Base-by-base conservation (phyloP, 805 yeast species). In the Barnettozyma populi region DNA sequence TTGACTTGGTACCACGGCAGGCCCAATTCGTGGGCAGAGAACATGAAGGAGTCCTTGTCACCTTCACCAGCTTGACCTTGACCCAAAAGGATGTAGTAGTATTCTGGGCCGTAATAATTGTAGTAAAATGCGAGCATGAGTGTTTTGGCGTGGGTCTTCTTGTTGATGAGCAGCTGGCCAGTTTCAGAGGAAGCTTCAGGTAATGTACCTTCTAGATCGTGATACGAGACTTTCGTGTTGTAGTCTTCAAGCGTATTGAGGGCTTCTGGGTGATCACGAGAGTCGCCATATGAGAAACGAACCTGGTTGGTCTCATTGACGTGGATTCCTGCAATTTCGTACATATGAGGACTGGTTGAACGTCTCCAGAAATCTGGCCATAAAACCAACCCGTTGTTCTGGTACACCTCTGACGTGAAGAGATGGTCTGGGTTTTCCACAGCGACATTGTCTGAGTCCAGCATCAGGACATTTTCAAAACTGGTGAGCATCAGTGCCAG, bases 291-390 rank as follows among this genome's bases (percentile, higher is more conserved):
- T 4, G 61, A 53, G 27, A 41, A 46, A 23, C 64, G 39, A 3
- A 55, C 56, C 18, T 62, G 63, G 13, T 61, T 56, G 2, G 57
- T 53, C 41, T 57, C 60, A 39, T 72, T 68, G 16, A 72, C 54
- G 38, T 57, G 50, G 9, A 77, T 69, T 3, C 78, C 78, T 0
- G 82, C 81, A 45, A 82, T 75, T 20, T 74, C 70, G 57, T 78
- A 82, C 53, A 72, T 80, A 41, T 63, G 60, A 5, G 86, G 86
- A 3, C 80, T 73, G 0, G 86, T 80, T 7, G 86, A 79, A 45
- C 87, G 68, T 61, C 80, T 74, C 87, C 87, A 82, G 57, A 78
- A 82, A 59, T 82, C 87, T 1, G 87, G 87, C 86, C 86, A 82
- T 1, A 73, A 74, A 41, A 76, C 69, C 37, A 76, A 56, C 1